Evolutionary conservation across 176 grass and related monocot species (phyloP).

Genomic region (Oryza meridionalis): DNA sequence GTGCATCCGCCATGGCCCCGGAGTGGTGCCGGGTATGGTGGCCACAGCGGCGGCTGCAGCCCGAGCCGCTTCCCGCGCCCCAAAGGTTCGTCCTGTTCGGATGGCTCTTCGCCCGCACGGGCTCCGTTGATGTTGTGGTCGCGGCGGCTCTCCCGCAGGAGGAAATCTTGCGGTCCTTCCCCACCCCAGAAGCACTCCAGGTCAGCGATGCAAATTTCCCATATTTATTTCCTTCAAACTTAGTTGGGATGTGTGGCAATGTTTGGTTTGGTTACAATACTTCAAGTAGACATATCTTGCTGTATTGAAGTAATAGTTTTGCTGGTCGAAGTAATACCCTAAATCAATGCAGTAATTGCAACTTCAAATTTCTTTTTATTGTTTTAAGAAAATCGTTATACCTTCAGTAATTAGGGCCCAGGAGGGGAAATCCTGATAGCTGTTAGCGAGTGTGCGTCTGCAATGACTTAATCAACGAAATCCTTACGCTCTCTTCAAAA

Average conservation of each 20-base stretch:
- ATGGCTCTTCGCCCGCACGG: constrained; percentile 38
- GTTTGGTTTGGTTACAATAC: neutral
- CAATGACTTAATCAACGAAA: constrained; percentile 9
- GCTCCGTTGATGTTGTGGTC: constrained; percentile 37
- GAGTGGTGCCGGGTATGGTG: constrained; percentile 57
- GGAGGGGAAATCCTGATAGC: neutral
- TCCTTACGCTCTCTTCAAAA: neutral
- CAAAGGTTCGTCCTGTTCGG: constrained; percentile 34
- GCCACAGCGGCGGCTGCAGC: constrained; percentile 36
- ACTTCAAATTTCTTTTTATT: neutral
- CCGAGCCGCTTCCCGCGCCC: neutral
- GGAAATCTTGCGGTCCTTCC: constrained; percentile 41
- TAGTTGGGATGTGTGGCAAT: neutral
- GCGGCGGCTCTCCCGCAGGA: constrained; percentile 27
- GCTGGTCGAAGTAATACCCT: neutral
- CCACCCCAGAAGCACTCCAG: constrained; percentile 38
- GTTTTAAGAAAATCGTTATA: neutral
- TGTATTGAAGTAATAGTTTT: neutral
- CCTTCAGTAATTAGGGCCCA: neutral
- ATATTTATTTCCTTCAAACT: constrained; percentile 1
- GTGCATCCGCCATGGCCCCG: neutral
- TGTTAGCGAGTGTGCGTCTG: neutral
- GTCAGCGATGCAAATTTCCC: constrained; percentile 17
- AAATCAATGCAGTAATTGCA: neutral
- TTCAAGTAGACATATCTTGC: neutral